Evolutionary conservation across 1,284 basidiomycete genomes (phyloP).

Genomic region (Melampsora larici-populina): DNA sequence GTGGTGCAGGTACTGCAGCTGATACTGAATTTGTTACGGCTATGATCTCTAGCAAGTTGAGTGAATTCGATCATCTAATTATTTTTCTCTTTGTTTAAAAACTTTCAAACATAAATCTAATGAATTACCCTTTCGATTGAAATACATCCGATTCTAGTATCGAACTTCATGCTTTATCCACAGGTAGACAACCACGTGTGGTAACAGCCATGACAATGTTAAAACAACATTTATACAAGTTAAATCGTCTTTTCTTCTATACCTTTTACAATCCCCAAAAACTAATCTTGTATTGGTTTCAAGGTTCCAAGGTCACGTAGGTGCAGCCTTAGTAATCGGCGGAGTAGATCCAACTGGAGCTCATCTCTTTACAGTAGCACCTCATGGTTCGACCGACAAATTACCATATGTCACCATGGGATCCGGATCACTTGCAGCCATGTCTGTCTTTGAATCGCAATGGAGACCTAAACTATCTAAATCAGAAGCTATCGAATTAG

Average conservation of each 20-base stretch:
- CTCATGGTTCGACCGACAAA: slow-evolving; percentile 97
- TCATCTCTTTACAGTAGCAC: slow-evolving; percentile 92
- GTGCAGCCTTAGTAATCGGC: slow-evolving; percentile 94
- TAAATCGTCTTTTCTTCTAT: slow-evolving; percentile 49
- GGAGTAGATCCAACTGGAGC: slow-evolving; percentile 90
- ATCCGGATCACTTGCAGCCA: slow-evolving; percentile 89
- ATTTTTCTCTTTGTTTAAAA: background rate
- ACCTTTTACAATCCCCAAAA: background rate
- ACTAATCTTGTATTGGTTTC: background rate
- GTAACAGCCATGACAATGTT: slow-evolving; percentile 99
- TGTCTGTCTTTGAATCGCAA: slow-evolving; percentile 90
- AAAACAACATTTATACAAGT: slow-evolving; percentile 79
- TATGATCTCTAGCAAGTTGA: slow-evolving; percentile 43
- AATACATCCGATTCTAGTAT: slow-evolving; percentile 63
- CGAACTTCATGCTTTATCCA: slow-evolving; percentile 78
- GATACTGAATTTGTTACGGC: slow-evolving; percentile 80
- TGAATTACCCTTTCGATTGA: background rate
- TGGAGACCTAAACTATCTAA: slow-evolving; percentile 82
- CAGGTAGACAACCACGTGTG: slow-evolving; percentile 79
- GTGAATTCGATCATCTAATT: background rate
- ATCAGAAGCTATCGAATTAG: slow-evolving; percentile 75
- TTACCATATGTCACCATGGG: slow-evolving; percentile 99
- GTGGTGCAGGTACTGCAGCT: slow-evolving; percentile 95
- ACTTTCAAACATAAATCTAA: background rate
- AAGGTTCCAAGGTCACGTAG: slow-evolving; percentile 85